phyloP scores from a whole-genome alignment of 441 rosid species.

The Aquilaria agallochum region DNA sequence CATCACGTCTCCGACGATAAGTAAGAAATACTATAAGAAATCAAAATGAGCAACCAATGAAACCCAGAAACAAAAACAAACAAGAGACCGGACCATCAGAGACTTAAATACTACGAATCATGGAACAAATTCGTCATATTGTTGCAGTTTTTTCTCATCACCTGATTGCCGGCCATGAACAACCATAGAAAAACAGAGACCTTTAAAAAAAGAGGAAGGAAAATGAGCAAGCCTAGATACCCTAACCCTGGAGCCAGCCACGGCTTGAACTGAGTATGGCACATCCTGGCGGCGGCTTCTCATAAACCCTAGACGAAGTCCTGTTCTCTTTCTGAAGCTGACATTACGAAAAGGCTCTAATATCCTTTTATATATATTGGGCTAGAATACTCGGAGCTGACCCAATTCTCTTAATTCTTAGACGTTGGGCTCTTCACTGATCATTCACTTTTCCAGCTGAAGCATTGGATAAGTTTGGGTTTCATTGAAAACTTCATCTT shows the following conservation, averaged over 20 bases:
- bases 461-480: too few species aligned
- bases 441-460: too few species aligned
- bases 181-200: background rate
- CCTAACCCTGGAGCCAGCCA: background rate
- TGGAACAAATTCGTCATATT: slow-evolving; percentile 44
- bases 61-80: too few species aligned
- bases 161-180: slow-evolving; percentile 17
- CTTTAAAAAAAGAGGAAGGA: too few species aligned
- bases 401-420: background rate
- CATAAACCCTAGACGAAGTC: slow-evolving; percentile 4
- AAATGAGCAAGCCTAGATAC: too few species aligned
- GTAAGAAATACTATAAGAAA: background rate
- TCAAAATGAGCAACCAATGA: background rate
- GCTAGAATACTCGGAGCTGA: too few species aligned
- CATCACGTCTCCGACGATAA: slow-evolving; percentile 35
- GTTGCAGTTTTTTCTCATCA: slow-evolving; percentile 71
- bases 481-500: too few species aligned
- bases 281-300: background rate
- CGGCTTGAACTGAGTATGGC: background rate
- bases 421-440: too few species aligned
- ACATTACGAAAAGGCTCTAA: background rate
- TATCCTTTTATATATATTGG: background rate
- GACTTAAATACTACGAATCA: slow-evolving; percentile 63
- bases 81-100: slow-evolving; percentile 37
- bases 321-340: too few species aligned